Percentiles rank a stretch among this genome's conserved stretches.
phyloP scores from a whole-genome alignment of 495 filamentous ascomycete genomes.

The Aspergillus heteromorphus region DNA sequence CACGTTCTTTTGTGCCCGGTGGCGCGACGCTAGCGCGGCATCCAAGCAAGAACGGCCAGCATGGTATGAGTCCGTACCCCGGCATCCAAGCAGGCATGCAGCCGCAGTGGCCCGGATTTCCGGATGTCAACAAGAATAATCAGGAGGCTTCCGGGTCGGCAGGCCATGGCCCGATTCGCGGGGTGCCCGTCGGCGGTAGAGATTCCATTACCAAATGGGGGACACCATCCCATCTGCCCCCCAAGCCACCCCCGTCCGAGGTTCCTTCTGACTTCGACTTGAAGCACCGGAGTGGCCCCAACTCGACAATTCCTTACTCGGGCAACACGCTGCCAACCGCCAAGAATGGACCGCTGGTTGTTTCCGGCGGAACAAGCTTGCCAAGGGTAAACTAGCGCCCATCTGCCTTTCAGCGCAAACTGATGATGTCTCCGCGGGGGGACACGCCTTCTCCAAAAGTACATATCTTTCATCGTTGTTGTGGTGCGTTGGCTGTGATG shows the following conservation, averaged over 20 bases:
- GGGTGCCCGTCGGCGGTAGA: conserved; percentile 17
- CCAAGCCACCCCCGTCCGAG: conserved; percentile 51
- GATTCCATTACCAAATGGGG: conserved; percentile 52
- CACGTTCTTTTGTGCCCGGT: conserved; percentile 77
- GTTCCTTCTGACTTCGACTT: conserved; percentile 41
- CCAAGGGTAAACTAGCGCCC: conserved; percentile 23
- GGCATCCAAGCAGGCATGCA: conserved; percentile 21
- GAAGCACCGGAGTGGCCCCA: conserved; percentile 25
- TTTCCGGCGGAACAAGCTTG: conserved; percentile 31
- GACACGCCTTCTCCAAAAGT: not conserved
- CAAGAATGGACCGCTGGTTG: conserved; percentile 39
- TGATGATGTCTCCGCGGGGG: not conserved
- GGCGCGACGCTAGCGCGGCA: conserved; percentile 26
- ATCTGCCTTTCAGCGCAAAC: not conserved
- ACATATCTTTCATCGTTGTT: not conserved
- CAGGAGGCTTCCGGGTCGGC: conserved; percentile 15
- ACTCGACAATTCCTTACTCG: conserved; percentile 21
- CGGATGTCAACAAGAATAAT: conserved; percentile 26
- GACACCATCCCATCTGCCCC: conserved; percentile 49
- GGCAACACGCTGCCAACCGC: conserved; percentile 16
- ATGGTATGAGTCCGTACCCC: conserved; percentile 27
- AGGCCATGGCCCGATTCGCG: conserved; percentile 16
- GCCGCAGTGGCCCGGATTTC: conserved; percentile 30
- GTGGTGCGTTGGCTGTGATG: not conserved
- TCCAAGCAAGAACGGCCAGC: conserved; percentile 25